A percentile compares a stretch with the other conserved stretches of the same genome.
These are phyloP conservation scores for Elongisporangium anandrum DNA, from an alignment of 352 stramenopile genomes.

Conservation along the genomic window DNA sequence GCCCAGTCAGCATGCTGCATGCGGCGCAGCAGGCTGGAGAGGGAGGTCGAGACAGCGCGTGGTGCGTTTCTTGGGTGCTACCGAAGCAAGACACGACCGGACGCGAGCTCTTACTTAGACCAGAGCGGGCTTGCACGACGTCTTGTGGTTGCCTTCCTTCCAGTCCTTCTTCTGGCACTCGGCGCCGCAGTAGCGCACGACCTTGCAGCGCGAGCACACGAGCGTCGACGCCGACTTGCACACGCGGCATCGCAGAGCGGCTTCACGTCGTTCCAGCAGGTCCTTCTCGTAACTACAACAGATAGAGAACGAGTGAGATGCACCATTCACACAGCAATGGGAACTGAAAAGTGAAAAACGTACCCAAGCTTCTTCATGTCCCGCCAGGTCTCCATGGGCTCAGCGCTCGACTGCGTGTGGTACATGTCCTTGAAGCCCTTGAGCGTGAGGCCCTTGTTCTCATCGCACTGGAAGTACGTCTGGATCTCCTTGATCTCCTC, in stretches of 20 bases:
- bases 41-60: neutral
- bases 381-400: constrained; percentile 86
- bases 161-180: constrained; percentile 89
- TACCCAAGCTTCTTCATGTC: constrained; percentile 88
- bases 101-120: constrained; percentile 15
- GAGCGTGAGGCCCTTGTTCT: constrained; percentile 87
- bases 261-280: constrained; percentile 66
- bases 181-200: constrained; percentile 79
- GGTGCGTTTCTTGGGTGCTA: neutral
- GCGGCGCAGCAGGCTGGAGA: neutral
- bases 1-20: neutral
- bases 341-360: constrained; percentile 8
- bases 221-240: constrained; percentile 74
- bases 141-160: constrained; percentile 77
- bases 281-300: constrained; percentile 60
- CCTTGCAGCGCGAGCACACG: constrained; percentile 86
- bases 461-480: constrained; percentile 89
- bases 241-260: constrained; percentile 70
- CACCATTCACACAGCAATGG: constrained; percentile 1
- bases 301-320: constrained; percentile 6
- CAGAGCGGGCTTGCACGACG: constrained; percentile 66
- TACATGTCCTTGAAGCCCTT: constrained; percentile 91
- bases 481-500: constrained; percentile 90
- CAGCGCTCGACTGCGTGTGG: constrained; percentile 86
- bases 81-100: neutral